Conservation (phyloP, 2,329 filamentous ascomycete species). For the Rhexocercosporidium sp. region DNA sequence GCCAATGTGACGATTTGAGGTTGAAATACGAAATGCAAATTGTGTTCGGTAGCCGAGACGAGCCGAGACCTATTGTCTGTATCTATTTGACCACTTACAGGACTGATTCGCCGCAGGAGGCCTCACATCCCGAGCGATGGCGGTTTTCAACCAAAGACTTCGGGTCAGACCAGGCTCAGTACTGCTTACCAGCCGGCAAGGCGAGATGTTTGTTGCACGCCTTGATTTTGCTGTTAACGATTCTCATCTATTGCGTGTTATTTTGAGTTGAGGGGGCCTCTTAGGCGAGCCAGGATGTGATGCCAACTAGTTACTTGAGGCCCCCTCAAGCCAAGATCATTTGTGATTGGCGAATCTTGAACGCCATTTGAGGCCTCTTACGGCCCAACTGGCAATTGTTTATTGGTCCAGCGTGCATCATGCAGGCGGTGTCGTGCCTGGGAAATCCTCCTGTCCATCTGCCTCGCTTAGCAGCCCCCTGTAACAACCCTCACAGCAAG, state of each 20-base stretch:
- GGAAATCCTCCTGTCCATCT: not conserved
- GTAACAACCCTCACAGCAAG: conserved; percentile 4
- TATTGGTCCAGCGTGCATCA: not conserved
- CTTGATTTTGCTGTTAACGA: not conserved
- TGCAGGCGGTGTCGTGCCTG: not conserved
- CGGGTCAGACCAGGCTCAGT: not conserved
- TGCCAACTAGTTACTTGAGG: not conserved
- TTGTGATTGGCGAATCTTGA: not conserved
- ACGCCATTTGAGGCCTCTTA: not conserved
- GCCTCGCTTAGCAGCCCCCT: not conserved
- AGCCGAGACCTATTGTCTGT: not conserved
- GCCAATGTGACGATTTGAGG: not conserved
- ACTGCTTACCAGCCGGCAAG: not conserved
- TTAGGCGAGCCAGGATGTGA: not conserved
- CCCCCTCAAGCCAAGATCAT: not conserved
- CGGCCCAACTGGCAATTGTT: not conserved
- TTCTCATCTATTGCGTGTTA: not conserved
- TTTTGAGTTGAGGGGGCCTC: not conserved
- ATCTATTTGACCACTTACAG: not conserved
- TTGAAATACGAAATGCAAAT: not conserved
- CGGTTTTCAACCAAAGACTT: too few species aligned
- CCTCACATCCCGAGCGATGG: not conserved
- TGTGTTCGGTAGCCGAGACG: not conserved
- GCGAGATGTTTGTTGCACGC: not conserved
- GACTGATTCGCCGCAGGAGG: not conserved